Evolutionary conservation across 1,284 basidiomycete genomes (phyloP), one percentile per base, ranked within the genome.

Genomic region (Schizopora paradoxa): DNA sequence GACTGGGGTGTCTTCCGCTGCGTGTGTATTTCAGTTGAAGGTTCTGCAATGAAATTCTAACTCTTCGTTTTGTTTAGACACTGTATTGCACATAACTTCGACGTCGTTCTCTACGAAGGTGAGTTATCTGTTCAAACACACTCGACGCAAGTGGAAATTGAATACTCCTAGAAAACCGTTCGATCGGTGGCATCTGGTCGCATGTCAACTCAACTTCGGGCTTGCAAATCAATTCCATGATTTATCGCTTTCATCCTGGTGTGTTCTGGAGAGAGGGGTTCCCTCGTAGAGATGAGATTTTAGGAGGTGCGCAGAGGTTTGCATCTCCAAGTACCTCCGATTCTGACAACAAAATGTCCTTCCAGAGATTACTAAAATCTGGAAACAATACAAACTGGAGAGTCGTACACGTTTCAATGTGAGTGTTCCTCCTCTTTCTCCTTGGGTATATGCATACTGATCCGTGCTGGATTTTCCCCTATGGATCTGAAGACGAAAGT

Each of bases 171-270:
- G 54, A 60, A 1, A 54, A 56, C 16, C 59, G 61, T 8, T 61
- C 55, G 10, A 54, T 69, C 4, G 74, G 76, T 16, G 79, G 79
- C 0, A 79, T 83, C 36, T 83, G 80, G 80, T 62, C 75, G 0
- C 68, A 73, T 37, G 79, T 81, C 39, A 82, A 82, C 58, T 66
- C 61, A 6, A 78, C 78, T 0, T 77, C 74, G 1, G 75, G 76
- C 5, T 64, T 82, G 0, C 80, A 83, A 59, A 71, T 82, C 50
- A 80, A 78, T 58, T 77, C 73, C 6, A 51, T 80, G 22, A 60
- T 79, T 28, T 78, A 78, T 54, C 58, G 60, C 33, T 61, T 61
- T 45, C 57, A 60, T 29, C 61, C 59, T 4, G 51, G 35, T 8
- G 50, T 61, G 19, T 47, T 48, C 18, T 61, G 58, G 59, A 56